Evolutionary conservation across 2,329 filamentous ascomycete species (phyloP).

Genomic region (Alternaria panax): DNA sequence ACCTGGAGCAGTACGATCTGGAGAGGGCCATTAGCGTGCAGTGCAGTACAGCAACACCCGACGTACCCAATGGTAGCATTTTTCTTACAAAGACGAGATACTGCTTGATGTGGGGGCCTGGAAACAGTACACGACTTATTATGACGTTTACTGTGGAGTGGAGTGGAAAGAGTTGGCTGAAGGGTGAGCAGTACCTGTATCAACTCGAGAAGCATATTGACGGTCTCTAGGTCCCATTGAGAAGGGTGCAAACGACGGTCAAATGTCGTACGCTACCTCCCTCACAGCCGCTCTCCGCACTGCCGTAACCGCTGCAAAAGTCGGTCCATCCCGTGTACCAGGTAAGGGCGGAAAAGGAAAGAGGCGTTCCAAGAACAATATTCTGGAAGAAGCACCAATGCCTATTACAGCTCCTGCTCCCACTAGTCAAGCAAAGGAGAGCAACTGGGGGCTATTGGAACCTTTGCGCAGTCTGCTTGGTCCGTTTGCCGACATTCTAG

Average conservation of each 20-base stretch:
- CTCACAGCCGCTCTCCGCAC: constrained; percentile 76
- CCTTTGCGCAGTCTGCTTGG: constrained; percentile 74
- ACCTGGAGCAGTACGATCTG: constrained; percentile 81
- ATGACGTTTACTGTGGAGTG: constrained; percentile 93
- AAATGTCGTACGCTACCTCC: constrained; percentile 81
- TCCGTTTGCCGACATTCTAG: constrained; percentile 72
- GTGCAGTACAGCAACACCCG: constrained; percentile 85
- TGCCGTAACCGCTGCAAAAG: constrained; percentile 72
- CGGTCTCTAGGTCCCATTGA: constrained; percentile 80
- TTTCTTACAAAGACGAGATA: constrained; percentile 94
- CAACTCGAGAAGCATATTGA: constrained; percentile 15
- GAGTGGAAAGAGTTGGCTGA: constrained; percentile 98
- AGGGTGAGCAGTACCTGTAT: constrained; percentile 65
- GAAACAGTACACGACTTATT: constrained; percentile 82
- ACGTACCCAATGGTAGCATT: constrained; percentile 91
- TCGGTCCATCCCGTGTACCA: constrained; percentile 54
- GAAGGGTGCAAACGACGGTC: constrained; percentile 91
- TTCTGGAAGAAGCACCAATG: constrained; percentile 54
- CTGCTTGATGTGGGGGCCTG: constrained; percentile 89
- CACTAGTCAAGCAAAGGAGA: constrained; percentile 40
- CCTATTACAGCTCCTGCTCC: constrained; percentile 45
- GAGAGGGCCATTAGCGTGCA: constrained; percentile 87
- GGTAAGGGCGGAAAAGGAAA: constrained; percentile 60
- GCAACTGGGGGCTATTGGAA: constrained; percentile 80
- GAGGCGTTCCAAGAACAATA: constrained; percentile 64